Base-by-base conservation (phyloP, 352 stramenopile genomes). In the Pythium folliculosum region DNA sequence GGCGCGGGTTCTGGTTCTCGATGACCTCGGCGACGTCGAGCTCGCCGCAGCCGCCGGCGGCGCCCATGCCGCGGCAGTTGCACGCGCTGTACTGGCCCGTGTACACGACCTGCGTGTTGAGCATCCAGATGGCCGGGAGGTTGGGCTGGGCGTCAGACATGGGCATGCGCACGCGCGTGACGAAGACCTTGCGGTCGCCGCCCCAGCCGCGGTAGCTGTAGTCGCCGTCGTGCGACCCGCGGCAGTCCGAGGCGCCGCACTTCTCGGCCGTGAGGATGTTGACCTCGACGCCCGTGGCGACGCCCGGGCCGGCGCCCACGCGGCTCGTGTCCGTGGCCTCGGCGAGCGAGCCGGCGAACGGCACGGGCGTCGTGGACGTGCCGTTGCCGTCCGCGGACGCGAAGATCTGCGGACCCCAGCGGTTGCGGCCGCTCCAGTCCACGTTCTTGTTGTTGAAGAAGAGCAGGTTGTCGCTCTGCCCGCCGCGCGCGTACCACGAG, bases 371-470 rank as follows among this genome's bases (percentile, higher is more conserved):
- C 0, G 66, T 58, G 0, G 72, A 76, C 1, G 43, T 67, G 7
- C 32, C 27, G 30, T 72, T 77, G 14, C 81, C 83, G 27, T 92
- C 78, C 0, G 61, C 63, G 7, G 81, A 78, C n/a, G 81, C 80
- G 50, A 77, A 89, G n/a, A 72, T 73, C 64, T 92, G 83, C 0
- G 83, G 83, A 0, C 78, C 72, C n/a, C 50, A 51, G 8, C 44
- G 9, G 22, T 60, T 52, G 19, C 60, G 40, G n/a, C 77, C 80
- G 13, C 63, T 73, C 57, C 86, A 91, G 61, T 90, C 83, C 5
- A 86, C 63, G 68, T 90, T 89, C 73, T 77, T 78, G 71, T 92
- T 92, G 80, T 87, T 90, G 75, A 92, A 81, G 62, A 92, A 92
- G 16, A 78, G 63, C 10, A 92, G 35, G 60, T 92, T 92, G 4